A percentile compares a stretch with the other conserved stretches of the same genome.
These are phyloP conservation scores for Pneumocystis oryctolagi DNA, from an alignment of 1,139 yeast genomes.

Conservation along the genomic window DNA sequence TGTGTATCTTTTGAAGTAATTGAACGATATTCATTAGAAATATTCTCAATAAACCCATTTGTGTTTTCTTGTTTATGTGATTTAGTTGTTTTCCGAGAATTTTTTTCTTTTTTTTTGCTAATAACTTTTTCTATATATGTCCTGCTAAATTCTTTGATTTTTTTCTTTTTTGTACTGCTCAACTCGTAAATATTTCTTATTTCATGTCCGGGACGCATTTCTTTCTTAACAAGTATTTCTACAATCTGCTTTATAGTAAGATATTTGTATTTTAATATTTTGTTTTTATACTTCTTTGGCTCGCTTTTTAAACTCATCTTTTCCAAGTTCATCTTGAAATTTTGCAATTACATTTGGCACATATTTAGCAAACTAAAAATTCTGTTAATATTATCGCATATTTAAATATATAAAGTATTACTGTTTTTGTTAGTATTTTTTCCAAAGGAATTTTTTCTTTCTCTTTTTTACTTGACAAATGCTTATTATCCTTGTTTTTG, in stretches of 20 bases:
- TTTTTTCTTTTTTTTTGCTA: conserved; percentile 29
- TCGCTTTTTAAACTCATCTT: conserved; percentile 59
- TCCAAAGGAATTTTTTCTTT: conserved; percentile 13
- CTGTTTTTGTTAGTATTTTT: neutral
- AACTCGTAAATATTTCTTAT: conserved; percentile 33
- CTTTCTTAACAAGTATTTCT: conserved; percentile 18
- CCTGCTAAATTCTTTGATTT: conserved; percentile 49
- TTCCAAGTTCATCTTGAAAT: conserved; percentile 45
- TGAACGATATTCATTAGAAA: neutral
- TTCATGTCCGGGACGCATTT: conserved; percentile 16
- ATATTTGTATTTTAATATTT: conserved; percentile 23
- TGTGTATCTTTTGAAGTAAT: neutral
- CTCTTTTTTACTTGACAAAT: conserved; percentile 6
- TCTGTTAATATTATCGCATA: neutral
- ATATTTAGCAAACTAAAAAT: conserved; percentile 41
- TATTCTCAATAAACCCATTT: neutral
- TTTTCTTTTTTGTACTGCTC: conserved; percentile 47
- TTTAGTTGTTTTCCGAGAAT: conserved; percentile 25
- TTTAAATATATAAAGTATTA: neutral
- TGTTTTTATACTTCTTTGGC: conserved; percentile 66
- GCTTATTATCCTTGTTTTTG: conserved; percentile 16
- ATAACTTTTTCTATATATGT: conserved; percentile 59
- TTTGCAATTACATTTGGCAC: conserved; percentile 68
- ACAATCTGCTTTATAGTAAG: conserved; percentile 11
- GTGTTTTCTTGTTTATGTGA: conserved; percentile 6